Evolutionary conservation across 1,284 basidiomycete species (phyloP).

Genomic region (Irpex sp.): DNA sequence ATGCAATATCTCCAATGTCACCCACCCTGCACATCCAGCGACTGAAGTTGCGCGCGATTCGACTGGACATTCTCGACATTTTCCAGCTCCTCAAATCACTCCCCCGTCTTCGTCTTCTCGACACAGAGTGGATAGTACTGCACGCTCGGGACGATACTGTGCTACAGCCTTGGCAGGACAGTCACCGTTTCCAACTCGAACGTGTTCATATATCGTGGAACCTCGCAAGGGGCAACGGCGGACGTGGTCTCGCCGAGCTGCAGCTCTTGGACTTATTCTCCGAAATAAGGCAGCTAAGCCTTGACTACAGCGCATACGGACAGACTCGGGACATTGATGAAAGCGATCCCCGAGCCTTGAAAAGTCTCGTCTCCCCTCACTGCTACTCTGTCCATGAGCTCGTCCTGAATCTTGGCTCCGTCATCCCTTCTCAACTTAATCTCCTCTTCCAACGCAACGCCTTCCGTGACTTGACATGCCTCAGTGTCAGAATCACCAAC

Average conservation of each 20-base stretch:
- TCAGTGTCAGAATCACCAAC: not conserved
- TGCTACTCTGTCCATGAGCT: not conserved
- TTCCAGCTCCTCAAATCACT: no score
- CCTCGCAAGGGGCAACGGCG: not conserved
- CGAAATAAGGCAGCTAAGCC: not conserved
- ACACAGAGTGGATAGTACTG: not conserved
- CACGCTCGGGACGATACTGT: not conserved
- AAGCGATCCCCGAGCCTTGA: not conserved
- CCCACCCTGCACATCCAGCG: no score
- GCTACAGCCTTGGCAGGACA: not conserved
- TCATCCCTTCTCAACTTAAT: not conserved
- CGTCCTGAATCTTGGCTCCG: not conserved
- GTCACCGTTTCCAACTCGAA: not conserved
- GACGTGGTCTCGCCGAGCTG: not conserved
- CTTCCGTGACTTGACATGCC: not conserved
- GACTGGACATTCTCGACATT: no score
- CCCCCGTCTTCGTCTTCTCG: no score
- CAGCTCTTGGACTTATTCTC: not conserved
- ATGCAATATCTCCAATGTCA: no score
- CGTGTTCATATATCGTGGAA: not conserved
- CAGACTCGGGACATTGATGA: not conserved
- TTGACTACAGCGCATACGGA: not conserved
- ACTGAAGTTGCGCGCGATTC: no score
- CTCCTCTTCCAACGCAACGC: not conserved
- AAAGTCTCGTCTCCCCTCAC: not conserved